phyloP scores from a whole-genome alignment of 2,329 filamentous ascomycete genomes.

The Botryotinia convoluta region DNA sequence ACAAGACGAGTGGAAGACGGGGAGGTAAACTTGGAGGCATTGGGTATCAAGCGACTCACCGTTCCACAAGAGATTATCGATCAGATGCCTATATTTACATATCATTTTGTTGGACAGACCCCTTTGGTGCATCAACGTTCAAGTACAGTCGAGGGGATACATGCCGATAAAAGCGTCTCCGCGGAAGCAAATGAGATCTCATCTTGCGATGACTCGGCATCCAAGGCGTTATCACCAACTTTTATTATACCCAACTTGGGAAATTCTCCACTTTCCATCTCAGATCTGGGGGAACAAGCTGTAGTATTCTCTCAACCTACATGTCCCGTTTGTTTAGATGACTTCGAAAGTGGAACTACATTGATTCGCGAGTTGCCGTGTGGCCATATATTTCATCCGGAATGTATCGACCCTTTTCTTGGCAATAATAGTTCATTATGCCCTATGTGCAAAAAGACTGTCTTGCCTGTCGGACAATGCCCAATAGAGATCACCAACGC shows the following conservation, averaged over 20 bases:
- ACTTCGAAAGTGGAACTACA: slow-evolving; percentile 67
- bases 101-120: slow-evolving; percentile 50
- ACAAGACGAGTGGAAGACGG: slow-evolving; percentile 70
- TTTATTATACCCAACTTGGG: not conserved
- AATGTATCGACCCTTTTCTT: slow-evolving; percentile 86
- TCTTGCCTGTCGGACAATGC: slow-evolving; percentile 66
- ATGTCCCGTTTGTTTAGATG: slow-evolving; percentile 87
- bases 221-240: not conserved
- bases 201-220: not conserved
- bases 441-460: slow-evolving; percentile 83
- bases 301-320: slow-evolving; percentile 68
- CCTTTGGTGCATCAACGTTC: slow-evolving; percentile 39
- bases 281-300: slow-evolving; percentile 25
- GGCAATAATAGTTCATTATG: slow-evolving; percentile 78
- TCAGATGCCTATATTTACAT: slow-evolving; percentile 75
- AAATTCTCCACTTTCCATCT: not conserved
- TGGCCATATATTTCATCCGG: slow-evolving; percentile 88
- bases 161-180: not conserved
- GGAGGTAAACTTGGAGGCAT: slow-evolving; percentile 79
- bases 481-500: slow-evolving; percentile 71
- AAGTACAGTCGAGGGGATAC: not conserved
- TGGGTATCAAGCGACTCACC: slow-evolving; percentile 79
- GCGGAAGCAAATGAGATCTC: not conserved
- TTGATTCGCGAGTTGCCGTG: slow-evolving; percentile 84
- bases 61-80: slow-evolving; percentile 71